Percentiles rank a stretch among this genome's conserved stretches.
Conservation (phyloP, 192 early-diverging fungal species). For the Linnemannia elongata region DNA sequence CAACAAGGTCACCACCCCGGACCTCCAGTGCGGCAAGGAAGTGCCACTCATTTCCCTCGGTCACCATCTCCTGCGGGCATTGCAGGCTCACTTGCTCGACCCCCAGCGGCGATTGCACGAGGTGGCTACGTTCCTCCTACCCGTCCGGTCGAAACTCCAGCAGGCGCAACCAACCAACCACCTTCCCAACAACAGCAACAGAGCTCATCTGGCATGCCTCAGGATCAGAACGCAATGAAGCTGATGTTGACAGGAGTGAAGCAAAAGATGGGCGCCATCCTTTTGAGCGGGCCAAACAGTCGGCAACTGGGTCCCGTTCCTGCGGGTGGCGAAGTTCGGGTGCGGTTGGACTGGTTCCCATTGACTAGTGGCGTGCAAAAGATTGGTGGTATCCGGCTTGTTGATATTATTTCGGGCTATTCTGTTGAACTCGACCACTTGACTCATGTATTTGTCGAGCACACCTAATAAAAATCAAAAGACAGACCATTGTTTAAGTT, state of each 20-base stretch:
- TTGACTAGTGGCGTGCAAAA: slow-evolving; percentile 88
- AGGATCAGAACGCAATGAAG: slow-evolving; percentile 61
- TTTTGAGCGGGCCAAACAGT: slow-evolving; percentile 74
- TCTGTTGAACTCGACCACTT: slow-evolving; percentile 84
- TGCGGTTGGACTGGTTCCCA: slow-evolving; percentile 85
- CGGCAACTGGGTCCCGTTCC: slow-evolving; percentile 73
- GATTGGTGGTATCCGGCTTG: slow-evolving; percentile 82
- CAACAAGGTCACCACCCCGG: slow-evolving; percentile 7
- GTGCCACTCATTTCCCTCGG: slow-evolving; percentile 11
- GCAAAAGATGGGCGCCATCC: slow-evolving; percentile 81
- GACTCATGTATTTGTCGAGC: slow-evolving; percentile 78
- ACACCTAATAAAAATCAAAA: slow-evolving; percentile 24
- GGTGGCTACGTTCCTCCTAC: slow-evolving; percentile 24
- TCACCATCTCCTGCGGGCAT: slow-evolving; percentile 11
- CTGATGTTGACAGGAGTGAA: slow-evolving; percentile 77
- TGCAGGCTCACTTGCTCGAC: slow-evolving; percentile 29
- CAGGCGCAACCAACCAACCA: background rate
- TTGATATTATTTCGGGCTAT: slow-evolving; percentile 79
- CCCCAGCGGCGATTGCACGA: slow-evolving; percentile 44
- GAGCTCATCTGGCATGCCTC: background rate
- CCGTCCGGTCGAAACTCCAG: slow-evolving; percentile 15
- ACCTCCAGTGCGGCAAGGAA: slow-evolving; percentile 7
- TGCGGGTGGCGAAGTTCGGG: slow-evolving; percentile 69
- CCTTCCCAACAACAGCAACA: slow-evolving; percentile 1
- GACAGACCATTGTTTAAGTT: background rate